Percentiles rank a stretch among this genome's conserved stretches.
Conservation (phyloP, 139 green algal species). For the Chlamydomonas asymmetrica region DNA sequence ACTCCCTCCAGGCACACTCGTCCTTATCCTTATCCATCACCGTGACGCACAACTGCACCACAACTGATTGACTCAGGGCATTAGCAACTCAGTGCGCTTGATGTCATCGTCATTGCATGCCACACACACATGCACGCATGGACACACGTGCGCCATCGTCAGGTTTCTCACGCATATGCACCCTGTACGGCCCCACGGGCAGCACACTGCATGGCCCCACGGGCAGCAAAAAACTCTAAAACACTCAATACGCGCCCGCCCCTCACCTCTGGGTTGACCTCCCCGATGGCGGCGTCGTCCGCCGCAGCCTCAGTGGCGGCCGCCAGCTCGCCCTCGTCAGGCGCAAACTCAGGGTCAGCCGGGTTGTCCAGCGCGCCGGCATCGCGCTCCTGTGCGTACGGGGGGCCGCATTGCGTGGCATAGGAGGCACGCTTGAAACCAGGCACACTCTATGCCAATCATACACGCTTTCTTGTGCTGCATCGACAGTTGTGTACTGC, state of each 20-base stretch:
- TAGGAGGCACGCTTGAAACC: too few species aligned
- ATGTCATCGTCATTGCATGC: too few species aligned
- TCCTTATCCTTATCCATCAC: too few species aligned
- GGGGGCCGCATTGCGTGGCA: too few species aligned
- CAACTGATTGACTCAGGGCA: too few species aligned
- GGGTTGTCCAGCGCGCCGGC: conserved; percentile 20
- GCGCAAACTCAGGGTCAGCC: conserved; percentile 15
- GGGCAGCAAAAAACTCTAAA: not conserved
- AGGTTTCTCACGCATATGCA: not conserved
- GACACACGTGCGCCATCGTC: not conserved
- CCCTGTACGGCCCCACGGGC: not conserved
- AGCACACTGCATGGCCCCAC: not conserved
- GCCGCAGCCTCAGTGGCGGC: conserved; percentile 2
- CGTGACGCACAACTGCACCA: too few species aligned
- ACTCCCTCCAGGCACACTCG: too few species aligned
- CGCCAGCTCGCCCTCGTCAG: not conserved
- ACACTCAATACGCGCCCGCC: not conserved
- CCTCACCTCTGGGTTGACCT: not conserved
- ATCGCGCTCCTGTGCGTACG: conserved; percentile 13
- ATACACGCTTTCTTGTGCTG: too few species aligned
- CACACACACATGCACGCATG: not conserved
- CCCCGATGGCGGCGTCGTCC: conserved; percentile 2
- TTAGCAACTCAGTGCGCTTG: too few species aligned
- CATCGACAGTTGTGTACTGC: too few species aligned
- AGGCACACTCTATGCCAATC: too few species aligned